phyloP scores from a whole-genome alignment of 2,329 filamentous ascomycete genomes.

The Pyrenophora teres region DNA sequence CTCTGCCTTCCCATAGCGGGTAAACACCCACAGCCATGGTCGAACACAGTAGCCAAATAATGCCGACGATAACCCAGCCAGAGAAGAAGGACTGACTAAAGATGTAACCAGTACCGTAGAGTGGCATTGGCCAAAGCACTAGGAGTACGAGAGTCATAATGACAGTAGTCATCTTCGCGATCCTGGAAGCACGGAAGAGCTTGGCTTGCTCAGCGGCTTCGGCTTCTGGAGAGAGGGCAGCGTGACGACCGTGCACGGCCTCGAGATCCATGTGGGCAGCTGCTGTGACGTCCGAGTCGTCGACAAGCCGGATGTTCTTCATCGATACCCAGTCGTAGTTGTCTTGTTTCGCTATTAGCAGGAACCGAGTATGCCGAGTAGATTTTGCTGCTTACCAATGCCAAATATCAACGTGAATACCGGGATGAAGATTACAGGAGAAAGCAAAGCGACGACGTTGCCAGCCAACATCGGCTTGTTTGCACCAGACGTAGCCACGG shows the following conservation, averaged over 20 bases:
- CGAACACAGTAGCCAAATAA: slow-evolving; percentile 79
- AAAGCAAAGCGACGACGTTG: slow-evolving; percentile 80
- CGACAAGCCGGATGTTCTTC: slow-evolving; percentile 74
- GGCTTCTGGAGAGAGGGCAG: slow-evolving; percentile 33
- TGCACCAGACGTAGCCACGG: slow-evolving; percentile 60
- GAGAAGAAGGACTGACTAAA: slow-evolving; percentile 82
- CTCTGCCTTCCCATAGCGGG: slow-evolving; percentile 71
- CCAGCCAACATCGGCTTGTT: slow-evolving; percentile 84
- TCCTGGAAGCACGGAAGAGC: slow-evolving; percentile 53
- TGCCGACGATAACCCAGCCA: slow-evolving; percentile 69
- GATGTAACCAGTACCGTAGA: slow-evolving; percentile 82
- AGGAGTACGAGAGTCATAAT: slow-evolving; percentile 71
- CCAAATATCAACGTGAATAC: slow-evolving; percentile 72
- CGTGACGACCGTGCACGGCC: slow-evolving; percentile 54
- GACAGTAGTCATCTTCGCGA: slow-evolving; percentile 62
- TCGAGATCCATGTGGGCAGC: slow-evolving; percentile 67
- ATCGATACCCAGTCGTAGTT: slow-evolving; percentile 86
- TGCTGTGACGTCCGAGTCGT: slow-evolving; percentile 73
- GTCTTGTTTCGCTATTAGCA: slow-evolving; percentile 69
- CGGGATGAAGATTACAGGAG: slow-evolving; percentile 74
- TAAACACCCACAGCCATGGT: slow-evolving; percentile 76
- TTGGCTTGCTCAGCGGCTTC: slow-evolving; percentile 49
- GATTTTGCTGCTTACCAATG: slow-evolving; percentile 17
- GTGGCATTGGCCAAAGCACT: slow-evolving; percentile 87
- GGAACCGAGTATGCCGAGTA: neutral